phyloP scores from a whole-genome alignment of 148 eudicot genomes.

The Rhododendron vialii region DNA sequence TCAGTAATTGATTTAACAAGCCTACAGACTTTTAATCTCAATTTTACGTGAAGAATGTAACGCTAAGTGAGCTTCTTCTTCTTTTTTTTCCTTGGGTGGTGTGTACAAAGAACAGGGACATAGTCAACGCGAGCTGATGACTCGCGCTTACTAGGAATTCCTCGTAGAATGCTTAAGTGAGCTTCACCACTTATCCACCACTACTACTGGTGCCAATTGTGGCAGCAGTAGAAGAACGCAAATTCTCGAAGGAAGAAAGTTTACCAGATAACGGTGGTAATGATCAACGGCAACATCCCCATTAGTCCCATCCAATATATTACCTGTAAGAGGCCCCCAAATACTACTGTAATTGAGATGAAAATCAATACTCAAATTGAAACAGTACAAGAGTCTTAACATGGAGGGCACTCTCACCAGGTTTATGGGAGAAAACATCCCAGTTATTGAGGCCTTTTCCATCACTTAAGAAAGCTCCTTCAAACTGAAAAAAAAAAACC shows the following conservation, averaged over 20 bases:
- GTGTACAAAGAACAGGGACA: no score
- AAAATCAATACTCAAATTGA: background rate
- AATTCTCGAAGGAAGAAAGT: background rate
- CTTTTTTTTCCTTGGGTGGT: no score
- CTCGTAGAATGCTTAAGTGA: no score
- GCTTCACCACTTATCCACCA: no score
- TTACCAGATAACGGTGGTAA: slow-evolving; percentile 64
- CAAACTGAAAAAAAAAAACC: slow-evolving; percentile 32
- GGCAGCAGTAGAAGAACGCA: background rate
- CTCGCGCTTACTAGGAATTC: no score
- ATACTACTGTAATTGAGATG: background rate
- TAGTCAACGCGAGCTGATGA: no score
- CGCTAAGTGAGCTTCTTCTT: no score
- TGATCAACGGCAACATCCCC: slow-evolving; percentile 79
- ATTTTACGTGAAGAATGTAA: no score
- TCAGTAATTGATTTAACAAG: no score
- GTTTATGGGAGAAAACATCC: slow-evolving; percentile 60
- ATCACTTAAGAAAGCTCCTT: slow-evolving; percentile 62
- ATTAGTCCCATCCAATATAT: slow-evolving; percentile 51
- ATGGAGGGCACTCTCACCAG: slow-evolving; percentile 26
- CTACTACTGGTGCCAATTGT: no score
- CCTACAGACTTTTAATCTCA: no score
- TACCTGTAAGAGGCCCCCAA: slow-evolving; percentile 30
- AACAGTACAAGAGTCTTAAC: background rate
- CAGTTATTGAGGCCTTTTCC: slow-evolving; percentile 78